Evolutionary conservation across 495 filamentous ascomycete genomes (phyloP), one percentile per base, ranked within the genome.

Genomic region (Penicillium bovifimosum): DNA sequence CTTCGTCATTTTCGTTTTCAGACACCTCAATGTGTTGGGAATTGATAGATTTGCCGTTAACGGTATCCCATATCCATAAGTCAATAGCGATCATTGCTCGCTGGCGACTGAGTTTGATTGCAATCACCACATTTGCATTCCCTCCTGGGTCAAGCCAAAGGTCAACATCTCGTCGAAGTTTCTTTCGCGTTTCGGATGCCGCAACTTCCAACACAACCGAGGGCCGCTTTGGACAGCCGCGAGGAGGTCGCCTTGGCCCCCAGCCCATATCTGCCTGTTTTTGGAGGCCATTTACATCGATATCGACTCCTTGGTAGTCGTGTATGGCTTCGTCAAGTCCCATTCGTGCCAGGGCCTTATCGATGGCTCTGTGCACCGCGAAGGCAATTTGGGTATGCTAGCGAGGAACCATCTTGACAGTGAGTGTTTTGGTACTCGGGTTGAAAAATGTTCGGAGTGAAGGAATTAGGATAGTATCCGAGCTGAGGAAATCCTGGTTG

Each of bases 191-290:
- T 11, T 53, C 41, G 3, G 52, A 41, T 1, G 36, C 26, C 4
- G 44, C 36, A 3, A 42, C 41, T 43, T 54, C 52, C 18, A 54
- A 16, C 5, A 54, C 44, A 10, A 54, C 52, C 7, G 52, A 35
- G 2, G 52, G 44, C 32, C 44, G 32, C 26, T 26, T 17, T 6
- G 52, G 31, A 36, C 10, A 41, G 13, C 52, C 52, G 17, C 17
- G 29, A 8, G 52, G 52, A 5, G 38, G 36, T 41, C 43, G 8
- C 13, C 28, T 41, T 0, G 44, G 52, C 1, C 52, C 36, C 52
- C 52, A 54, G 14, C 28, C 52, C 11, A 10, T 32, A 18, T 54
- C 52, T 11, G 44, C 10, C 16, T 54, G 36, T 36, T 48, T 54
- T 1, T 8, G 26, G n/a, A 1, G 32, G 2, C 31, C 27, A 18